Evolutionary conservation across 805 yeast genomes (phyloP), one percentile per base, ranked within the genome.

Genomic region (Kuraishia hungarica): DNA sequence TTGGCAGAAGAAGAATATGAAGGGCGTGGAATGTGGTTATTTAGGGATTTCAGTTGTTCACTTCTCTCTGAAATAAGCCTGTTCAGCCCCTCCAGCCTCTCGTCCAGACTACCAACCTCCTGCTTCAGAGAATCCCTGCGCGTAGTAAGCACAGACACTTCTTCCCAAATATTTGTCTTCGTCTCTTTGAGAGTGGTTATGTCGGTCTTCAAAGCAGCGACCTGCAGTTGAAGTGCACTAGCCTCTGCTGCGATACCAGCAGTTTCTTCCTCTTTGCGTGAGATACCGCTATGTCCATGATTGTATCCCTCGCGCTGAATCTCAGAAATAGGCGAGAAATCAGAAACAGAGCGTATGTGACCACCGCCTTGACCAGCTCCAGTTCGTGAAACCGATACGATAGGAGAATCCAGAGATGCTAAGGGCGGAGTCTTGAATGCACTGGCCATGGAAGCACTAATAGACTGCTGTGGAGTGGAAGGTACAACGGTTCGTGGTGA

Each of bases 91-190:
- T 55, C 59, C 20, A 60, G 53, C 13, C 22, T 47, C n/a, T 54
- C 50, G 17, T 59, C 58, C 53, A 58, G 60, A 4, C 62, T 68
- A 2, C 20, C 7, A 13, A 84, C 69, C 54, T 84, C 89, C 19
- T 61, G 58, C 51, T 68, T 70, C 53, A 89, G 67, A 19, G 69
- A 67, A 39, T 70, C 72, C 67, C 79, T 84, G 51, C 78, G 77
- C 0, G 61, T 57, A 29, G 70, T 75, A 58, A 90, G 70, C 20
- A 71, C 76, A 51, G 74, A 77, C 15, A 87, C 74, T 47, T 86
- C 90, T 49, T 70, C 72, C 21, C 71, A 56, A 39, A 85, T 59
- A 5, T 66, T 66, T 1, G 76, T 73, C 58, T 78, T 81, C 1
- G 73, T 69, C 1, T 73, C 53, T 1, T 66, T 63, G 54, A 80